Base-by-base conservation (phyloP, 2,329 filamentous ascomycete genomes). In the Calonectria pseudoturangicola region DNA sequence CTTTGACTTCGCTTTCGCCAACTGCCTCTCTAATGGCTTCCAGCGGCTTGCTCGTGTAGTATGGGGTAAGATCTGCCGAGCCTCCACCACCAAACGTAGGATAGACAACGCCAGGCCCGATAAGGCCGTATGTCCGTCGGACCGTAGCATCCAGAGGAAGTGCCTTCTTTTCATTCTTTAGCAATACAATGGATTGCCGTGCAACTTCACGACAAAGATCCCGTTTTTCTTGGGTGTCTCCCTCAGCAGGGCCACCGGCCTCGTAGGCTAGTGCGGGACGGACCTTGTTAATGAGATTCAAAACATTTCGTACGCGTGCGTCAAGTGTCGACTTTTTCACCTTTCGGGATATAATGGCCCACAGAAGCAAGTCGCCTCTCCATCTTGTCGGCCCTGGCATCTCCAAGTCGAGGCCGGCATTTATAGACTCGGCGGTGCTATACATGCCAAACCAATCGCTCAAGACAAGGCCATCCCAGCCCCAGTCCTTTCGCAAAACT, bases 111-210 rank as follows among this genome's bases (percentile, higher is more conserved):
- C 89, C 89, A 6, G 81, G 78, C 0, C 81, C 80, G 30, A 83
- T 79, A 2, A 82, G 63, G 0, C 75, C 76, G 9, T 77, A 85
- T 8, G 89, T 83, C 6, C 86, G 72, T 28, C 48, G 73, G 36
- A 70, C 74, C 0, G 63, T 51, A 6, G 74, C 47, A 13, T 78
- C 27, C 5, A 74, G 28, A 0, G 72, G 72, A 1, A 74, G 54
- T 2, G 48, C 13, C 0, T 39, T 43, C 13, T 45, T 28, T 9
- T 72, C 62, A 21, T 79, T 76, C 68, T 79, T 79, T 7, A 77
- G 68, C 1, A 75, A 71, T 8, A 72, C 73, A n/a, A 93, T 89
- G 1, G 89, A 90, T 69, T 92, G 89, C 0, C 88, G 86, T 4
- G 91, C 68, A 18, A 66, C 66, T 27, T 70, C 64, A 43, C 71